Percentiles rank a stretch among this genome's conserved stretches.
These are phyloP conservation scores for Tetracladium maxilliforme DNA, from an alignment of 2,329 filamentous ascomycete genomes.

Conservation along the genomic window DNA sequence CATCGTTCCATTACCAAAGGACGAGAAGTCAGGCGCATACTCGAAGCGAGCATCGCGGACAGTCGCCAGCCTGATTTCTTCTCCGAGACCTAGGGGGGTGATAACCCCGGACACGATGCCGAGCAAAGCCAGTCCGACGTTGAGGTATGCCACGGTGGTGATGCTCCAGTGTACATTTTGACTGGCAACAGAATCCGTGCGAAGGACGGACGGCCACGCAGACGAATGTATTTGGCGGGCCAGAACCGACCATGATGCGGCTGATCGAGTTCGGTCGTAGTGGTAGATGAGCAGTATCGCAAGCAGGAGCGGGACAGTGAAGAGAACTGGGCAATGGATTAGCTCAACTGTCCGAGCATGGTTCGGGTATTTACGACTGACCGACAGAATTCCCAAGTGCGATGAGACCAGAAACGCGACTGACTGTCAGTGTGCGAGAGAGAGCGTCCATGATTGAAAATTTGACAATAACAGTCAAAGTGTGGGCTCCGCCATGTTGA, in stretches of 20 bases:
- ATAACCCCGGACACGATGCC: constrained; percentile 25
- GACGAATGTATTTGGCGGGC: constrained; percentile 20
- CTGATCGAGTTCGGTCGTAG: no score
- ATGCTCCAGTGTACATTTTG: constrained; percentile 15
- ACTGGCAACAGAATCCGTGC: constrained; percentile 18
- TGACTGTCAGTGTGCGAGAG: constrained; percentile 18
- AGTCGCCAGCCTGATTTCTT: constrained; percentile 15
- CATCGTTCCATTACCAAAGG: constrained; percentile 23
- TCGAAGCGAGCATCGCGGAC: constrained; percentile 13
- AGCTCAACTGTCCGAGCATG: no score
- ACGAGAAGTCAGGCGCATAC: constrained; percentile 19
- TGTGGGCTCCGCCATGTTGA: no score
- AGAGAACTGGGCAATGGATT: no score
- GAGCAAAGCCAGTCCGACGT: constrained; percentile 14
- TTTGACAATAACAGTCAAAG: no score
- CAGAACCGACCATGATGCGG: constrained; percentile 23
- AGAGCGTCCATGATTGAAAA: no score
- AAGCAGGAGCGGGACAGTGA: no score
- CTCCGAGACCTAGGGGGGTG: constrained; percentile 28
- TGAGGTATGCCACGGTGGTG: constrained; percentile 10
- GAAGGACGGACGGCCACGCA: constrained; percentile 24
- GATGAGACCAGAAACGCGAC: constrained; percentile 23
- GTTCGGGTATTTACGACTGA: constrained; percentile 4
- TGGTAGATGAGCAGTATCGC: constrained; percentile 3
- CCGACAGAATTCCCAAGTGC: constrained; percentile 18